Evolutionary conservation across 2,329 filamentous ascomycete species (phyloP).

Genomic region (Fusarium dimerum): DNA sequence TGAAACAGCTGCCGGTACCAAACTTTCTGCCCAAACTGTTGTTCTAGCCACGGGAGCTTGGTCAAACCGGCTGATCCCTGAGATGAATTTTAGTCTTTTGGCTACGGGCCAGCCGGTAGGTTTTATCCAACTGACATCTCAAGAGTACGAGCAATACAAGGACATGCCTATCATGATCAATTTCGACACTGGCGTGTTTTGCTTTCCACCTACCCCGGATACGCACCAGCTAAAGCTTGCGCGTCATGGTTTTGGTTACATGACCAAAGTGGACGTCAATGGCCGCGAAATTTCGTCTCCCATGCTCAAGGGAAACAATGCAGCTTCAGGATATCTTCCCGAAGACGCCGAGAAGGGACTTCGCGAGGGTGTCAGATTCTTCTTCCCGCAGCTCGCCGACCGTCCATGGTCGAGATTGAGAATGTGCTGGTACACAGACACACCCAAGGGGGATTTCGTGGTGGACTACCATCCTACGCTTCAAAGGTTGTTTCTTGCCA

Average conservation of each 20-base stretch:
- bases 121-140: conserved; percentile 60
- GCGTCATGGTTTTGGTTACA: conserved; percentile 59
- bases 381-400: conserved; percentile 50
- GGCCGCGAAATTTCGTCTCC: conserved; percentile 30
- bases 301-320: conserved; percentile 34
- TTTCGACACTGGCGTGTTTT: conserved; percentile 52
- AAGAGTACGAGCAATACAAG: conserved; percentile 54
- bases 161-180: conserved; percentile 61
- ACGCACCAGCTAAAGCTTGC: conserved; percentile 57
- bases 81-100: conserved; percentile 57
- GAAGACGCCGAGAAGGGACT: conserved; percentile 53
- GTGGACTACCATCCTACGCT: conserved; percentile 12
- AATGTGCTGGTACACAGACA: conserved; percentile 19
- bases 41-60: conserved; percentile 69
- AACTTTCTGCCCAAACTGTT: conserved; percentile 56
- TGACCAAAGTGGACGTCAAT: conserved; percentile 22
- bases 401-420: conserved; percentile 6
- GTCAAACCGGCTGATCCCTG: conserved; percentile 53
- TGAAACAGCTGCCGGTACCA: conserved; percentile 33
- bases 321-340: conserved; percentile 43
- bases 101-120: conserved; percentile 66
- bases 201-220: conserved; percentile 50
- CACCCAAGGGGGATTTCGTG: conserved; percentile 14
- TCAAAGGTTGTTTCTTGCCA: conserved; percentile 14
- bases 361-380: conserved; percentile 47